Evolutionary conservation across 768 basidiomycete genomes (phyloP).

Genomic region (Filobasidium floriforme): DNA sequence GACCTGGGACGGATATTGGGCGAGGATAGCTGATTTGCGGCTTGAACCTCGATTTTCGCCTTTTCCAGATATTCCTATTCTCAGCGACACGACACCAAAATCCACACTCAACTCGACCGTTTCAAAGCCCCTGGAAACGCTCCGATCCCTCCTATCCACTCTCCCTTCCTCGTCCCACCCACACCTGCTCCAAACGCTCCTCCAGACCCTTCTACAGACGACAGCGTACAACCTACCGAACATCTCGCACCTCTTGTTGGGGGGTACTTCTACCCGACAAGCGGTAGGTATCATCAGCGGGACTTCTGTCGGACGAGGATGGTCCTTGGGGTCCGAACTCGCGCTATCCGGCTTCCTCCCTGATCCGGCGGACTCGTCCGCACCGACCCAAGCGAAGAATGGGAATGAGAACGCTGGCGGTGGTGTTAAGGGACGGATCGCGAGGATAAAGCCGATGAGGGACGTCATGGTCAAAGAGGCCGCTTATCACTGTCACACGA

Average conservation of each 20-base stretch:
- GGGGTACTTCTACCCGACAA: conserved; percentile 41
- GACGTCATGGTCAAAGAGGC: conserved; percentile 39
- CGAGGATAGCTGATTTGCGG: neutral
- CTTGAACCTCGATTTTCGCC: neutral
- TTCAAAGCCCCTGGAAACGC: conserved; percentile 26
- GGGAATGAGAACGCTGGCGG: neutral
- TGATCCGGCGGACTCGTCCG: neutral
- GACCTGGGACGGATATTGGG: neutral
- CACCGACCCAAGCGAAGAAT: neutral
- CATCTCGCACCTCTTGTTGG: conserved; percentile 36
- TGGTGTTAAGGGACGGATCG: conserved; percentile 12
- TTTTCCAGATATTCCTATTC: conserved; percentile 28
- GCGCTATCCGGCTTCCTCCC: neutral
- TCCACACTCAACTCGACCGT: conserved; percentile 1
- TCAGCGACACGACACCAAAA: neutral
- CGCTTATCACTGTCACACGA: conserved; percentile 33
- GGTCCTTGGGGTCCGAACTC: conserved; percentile 39
- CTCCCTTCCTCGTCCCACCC: conserved; percentile 38
- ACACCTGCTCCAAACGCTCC: conserved; percentile 35
- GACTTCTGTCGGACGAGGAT: conserved; percentile 39
- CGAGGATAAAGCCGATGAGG: conserved; percentile 38
- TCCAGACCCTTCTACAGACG: conserved; percentile 29
- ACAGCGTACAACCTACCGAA: conserved; percentile 29
- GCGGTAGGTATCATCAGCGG: conserved; percentile 38
- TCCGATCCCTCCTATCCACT: conserved; percentile 31